A percentile compares a stretch with the other conserved stretches of the same genome.
Evolutionary conservation across 225 moss, liverwort and hornwort genomes (phyloP).

Genomic region (Antitrichia curtipendula): DNA sequence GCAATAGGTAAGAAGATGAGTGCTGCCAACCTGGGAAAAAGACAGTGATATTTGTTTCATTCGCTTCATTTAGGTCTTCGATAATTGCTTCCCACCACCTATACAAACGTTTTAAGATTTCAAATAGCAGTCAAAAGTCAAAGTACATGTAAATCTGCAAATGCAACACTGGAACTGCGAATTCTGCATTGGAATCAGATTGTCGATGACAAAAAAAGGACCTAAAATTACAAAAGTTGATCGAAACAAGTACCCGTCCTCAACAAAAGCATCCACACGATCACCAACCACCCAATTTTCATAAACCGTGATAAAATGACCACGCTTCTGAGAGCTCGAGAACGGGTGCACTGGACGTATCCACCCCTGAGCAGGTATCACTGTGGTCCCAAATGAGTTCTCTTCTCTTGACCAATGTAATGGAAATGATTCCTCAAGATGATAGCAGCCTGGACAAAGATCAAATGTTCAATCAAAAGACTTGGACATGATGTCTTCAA

Average conservation of each 20-base stretch:
- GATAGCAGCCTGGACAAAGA: conserved; percentile 17
- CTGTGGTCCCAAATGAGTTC: conserved; percentile 11
- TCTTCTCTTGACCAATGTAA: conserved; percentile 27
- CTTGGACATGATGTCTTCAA: not conserved
- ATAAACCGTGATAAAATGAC: conserved; percentile 3
- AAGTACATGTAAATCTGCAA: not conserved
- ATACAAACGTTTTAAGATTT: not conserved
- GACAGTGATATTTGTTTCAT: conserved; percentile 65
- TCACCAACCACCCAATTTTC: conserved; percentile 34
- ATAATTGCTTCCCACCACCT: conserved; percentile 98
- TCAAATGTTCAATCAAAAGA: not conserved
- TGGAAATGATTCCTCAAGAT: conserved; percentile 35
- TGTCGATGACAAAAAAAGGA: not conserved
- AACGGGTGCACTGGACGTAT: conserved; percentile 47
- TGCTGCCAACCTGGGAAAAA: conserved; percentile 60
- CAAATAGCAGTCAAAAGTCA: not conserved
- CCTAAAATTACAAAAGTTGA: not conserved
- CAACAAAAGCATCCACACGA: conserved; percentile 40
- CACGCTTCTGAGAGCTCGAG: conserved; percentile 28
- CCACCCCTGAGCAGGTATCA: conserved; percentile 10
- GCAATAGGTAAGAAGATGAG: not conserved
- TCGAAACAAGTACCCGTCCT: conserved; percentile 28
- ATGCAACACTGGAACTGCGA: not conserved
- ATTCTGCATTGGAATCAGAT: not conserved
- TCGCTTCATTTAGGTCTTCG: conserved; percentile 39